Evolutionary conservation across 768 basidiomycete species (phyloP).

Genomic region (Pleurotus tuber-regium): DNA sequence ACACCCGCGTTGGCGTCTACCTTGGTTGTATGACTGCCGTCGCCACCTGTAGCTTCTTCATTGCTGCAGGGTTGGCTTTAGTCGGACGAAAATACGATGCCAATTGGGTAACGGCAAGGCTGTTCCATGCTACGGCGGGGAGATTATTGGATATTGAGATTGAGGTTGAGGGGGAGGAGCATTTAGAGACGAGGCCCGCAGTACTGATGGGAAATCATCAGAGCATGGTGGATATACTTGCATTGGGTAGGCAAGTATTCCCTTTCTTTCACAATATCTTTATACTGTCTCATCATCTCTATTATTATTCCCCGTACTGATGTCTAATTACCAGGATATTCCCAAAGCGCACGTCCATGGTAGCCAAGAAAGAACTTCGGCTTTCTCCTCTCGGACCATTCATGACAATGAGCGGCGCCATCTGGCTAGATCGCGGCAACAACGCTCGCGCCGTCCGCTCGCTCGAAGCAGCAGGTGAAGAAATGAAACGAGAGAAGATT

Average conservation of each 20-base stretch:
- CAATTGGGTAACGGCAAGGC: conserved; percentile 79
- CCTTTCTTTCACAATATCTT: too few relatives aligned
- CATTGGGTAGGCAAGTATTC: conserved; percentile 71
- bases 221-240: conserved; percentile 86
- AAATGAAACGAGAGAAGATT: conserved; percentile 66
- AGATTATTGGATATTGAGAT: conserved; percentile 64
- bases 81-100: conserved; percentile 74
- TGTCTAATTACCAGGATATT: conserved; percentile 56
- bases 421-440: conserved; percentile 90
- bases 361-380: conserved; percentile 89
- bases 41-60: conserved; percentile 69
- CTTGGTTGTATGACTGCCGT: conserved; percentile 66
- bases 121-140: conserved; percentile 72
- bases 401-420: conserved; percentile 84
- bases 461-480: conserved; percentile 71
- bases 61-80: conserved; percentile 63
- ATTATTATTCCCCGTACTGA: not conserved
- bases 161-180: conserved; percentile 84
- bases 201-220: conserved; percentile 91
- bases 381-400: conserved; percentile 89
- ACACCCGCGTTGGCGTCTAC: conserved; percentile 71
- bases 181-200: conserved; percentile 68
- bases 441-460: conserved; percentile 70
- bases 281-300: conserved; percentile 12
- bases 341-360: conserved; percentile 80